phyloP scores from a whole-genome alignment of 2,329 filamentous ascomycete species.

The Septoria linicola region DNA sequence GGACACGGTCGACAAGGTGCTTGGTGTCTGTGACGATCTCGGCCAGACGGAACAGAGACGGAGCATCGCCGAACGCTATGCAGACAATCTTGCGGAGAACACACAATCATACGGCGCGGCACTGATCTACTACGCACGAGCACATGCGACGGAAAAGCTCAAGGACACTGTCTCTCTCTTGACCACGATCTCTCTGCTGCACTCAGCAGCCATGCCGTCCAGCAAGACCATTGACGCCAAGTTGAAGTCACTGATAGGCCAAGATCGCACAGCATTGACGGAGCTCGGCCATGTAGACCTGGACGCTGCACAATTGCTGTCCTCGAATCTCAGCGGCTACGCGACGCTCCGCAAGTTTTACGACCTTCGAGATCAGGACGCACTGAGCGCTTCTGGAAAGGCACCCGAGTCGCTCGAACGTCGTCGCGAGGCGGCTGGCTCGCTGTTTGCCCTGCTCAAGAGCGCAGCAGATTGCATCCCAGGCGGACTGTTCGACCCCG shows the following conservation, averaged over 20 bases:
- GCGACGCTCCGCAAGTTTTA: constrained; percentile 89
- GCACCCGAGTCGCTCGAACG: constrained; percentile 56
- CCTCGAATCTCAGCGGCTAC: constrained; percentile 85
- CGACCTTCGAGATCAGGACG: constrained; percentile 74
- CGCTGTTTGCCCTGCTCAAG: constrained; percentile 77
- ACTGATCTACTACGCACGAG: constrained; percentile 85
- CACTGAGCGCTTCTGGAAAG: constrained; percentile 34
- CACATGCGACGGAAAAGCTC: constrained; percentile 74
- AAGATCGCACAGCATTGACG: constrained; percentile 69
- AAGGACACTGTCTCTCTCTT: constrained; percentile 83
- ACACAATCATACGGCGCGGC: constrained; percentile 72
- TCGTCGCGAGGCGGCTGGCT: constrained; percentile 68
- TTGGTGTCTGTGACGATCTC: constrained; percentile 72
- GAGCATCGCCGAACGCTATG: constrained; percentile 82
- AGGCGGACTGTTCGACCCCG: constrained; percentile 81
- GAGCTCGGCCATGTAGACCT: constrained; percentile 71
- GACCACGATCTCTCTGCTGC: constrained; percentile 81
- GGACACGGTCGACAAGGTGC: constrained; percentile 75
- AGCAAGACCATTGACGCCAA: constrained; percentile 69
- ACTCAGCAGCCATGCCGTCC: constrained; percentile 77
- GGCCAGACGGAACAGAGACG: constrained; percentile 77
- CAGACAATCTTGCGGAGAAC: constrained; percentile 71
- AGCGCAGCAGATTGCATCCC: constrained; percentile 88
- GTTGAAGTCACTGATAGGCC: constrained; percentile 67
- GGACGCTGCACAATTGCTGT: constrained; percentile 78